Evolutionary conservation across 805 yeast genomes (phyloP).

Genomic region (Candida sanyiensis): DNA sequence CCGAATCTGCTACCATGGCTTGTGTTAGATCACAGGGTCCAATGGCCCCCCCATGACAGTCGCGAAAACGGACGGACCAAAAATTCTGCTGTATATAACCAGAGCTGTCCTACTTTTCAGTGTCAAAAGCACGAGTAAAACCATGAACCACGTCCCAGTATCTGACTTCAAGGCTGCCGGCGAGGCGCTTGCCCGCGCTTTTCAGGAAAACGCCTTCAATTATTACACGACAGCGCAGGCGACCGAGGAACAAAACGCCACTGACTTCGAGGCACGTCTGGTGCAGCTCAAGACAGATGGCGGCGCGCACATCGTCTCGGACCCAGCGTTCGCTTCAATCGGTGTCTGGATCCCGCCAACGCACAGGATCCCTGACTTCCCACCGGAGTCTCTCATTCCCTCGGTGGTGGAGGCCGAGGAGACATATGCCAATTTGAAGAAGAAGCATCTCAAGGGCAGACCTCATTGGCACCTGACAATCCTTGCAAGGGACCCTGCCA

Average conservation of each 20-base stretch:
- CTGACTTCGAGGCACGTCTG: constrained; percentile 14
- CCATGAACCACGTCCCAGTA: not conserved
- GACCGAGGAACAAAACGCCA: constrained; percentile 13
- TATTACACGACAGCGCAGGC: constrained; percentile 13
- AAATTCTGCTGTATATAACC: too few species aligned
- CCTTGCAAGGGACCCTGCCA: constrained; percentile 10
- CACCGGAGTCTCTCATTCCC: constrained; percentile 4
- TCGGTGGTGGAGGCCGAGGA: constrained; percentile 8
- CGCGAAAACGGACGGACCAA: too few species aligned
- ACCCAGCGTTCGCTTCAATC: constrained; percentile 9
- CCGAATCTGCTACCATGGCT: too few species aligned
- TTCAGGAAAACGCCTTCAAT: constrained; percentile 18
- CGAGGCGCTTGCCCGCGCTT: constrained; percentile 17
- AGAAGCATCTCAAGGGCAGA: constrained; percentile 5
- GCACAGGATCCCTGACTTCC: constrained; percentile 3
- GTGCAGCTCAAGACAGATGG: constrained; percentile 12
- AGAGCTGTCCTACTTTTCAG: too few species aligned
- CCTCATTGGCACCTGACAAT: constrained; percentile 11
- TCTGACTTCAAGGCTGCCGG: constrained; percentile 14
- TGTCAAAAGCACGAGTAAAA: not conserved
- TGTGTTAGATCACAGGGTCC: too few species aligned
- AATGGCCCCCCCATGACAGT: too few species aligned
- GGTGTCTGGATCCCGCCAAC: constrained; percentile 22
- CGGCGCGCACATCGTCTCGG: constrained; percentile 13
- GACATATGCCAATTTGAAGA: constrained; percentile 1